Evolutionary conservation across 768 basidiomycete species (phyloP), one percentile per base, ranked within the genome.

Genomic region (Phylloporus sp.): DNA sequence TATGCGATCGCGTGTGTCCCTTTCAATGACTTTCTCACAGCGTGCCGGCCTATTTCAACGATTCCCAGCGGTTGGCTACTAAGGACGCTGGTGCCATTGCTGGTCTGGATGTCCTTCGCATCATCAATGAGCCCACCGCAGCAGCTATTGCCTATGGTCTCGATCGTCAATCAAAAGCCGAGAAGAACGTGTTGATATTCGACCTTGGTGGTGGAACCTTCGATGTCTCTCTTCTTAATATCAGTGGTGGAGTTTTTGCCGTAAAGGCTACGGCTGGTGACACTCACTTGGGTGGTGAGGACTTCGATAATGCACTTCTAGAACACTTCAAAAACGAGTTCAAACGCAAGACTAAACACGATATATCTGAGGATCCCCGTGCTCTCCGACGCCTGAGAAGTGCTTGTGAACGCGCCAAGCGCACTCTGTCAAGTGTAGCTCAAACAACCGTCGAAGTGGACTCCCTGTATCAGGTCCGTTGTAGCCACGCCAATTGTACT

Each of bases 251-350:
- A 73, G 92, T 98, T 65, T 98, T 98, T 66, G 93, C 94, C 58
- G 95, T 98, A 67, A 98, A 98, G 79, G 93, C 96, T 35, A 98
- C 96, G 55, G 93, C 93, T 59, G 96, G 96, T 76, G 94, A 98
- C 71, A 99, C 96, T 58, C 96, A 98, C 73, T 78, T 98, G 69
- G 96, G 95, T 76, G 96, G 96, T 75, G 96, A 99, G 75, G 96
- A 98, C 70, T 99, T 99, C 65, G 96, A 99, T 74, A 99, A 99
- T 74, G 82, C 90, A 66, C 84, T 99, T 56, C 73, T 98, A 53
- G 92, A 99, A 43, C 90, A 94, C 80, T 98, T 99, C 88, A 95
- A 95, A 82, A 88, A 86, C 69, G 96, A 99, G 76, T 99, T 99
- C 84, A 90, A 95, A 81, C 79, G 80, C 61, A 98, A 98, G 80